Conservation (phyloP, 2,329 filamentous ascomycete species). For the Calonectria multiphialidica region DNA sequence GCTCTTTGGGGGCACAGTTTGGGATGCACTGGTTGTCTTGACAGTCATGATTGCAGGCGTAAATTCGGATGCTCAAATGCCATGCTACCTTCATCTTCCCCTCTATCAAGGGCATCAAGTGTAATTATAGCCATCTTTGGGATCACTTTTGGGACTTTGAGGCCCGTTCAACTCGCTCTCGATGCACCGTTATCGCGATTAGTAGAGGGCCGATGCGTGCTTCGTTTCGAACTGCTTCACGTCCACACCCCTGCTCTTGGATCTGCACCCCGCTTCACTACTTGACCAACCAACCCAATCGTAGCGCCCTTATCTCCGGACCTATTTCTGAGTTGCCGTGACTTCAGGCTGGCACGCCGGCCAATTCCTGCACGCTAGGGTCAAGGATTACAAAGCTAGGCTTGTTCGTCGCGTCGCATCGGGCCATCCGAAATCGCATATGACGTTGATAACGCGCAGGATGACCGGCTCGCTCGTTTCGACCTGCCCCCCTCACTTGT, state of each 20-base stretch:
- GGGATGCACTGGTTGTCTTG: background rate
- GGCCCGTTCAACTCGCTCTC: background rate
- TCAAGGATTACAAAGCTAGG: background rate
- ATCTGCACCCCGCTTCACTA: background rate
- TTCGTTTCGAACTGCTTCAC: background rate
- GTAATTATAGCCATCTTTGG: background rate
- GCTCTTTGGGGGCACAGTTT: slow-evolving; percentile 8
- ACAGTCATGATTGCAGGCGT: background rate
- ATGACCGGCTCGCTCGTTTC: slow-evolving; percentile 6
- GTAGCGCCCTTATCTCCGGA: background rate
- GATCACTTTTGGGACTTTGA: background rate
- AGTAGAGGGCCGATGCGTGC: background rate
- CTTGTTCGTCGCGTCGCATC: background rate
- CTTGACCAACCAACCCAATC: background rate
- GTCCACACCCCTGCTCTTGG: background rate
- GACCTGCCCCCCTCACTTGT: background rate
- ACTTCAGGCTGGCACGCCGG: background rate
- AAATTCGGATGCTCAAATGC: background rate
- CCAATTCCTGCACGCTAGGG: background rate
- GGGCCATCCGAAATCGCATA: background rate
- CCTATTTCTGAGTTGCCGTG: background rate
- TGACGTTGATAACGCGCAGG: background rate
- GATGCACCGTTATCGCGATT: background rate
- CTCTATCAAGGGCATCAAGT: background rate
- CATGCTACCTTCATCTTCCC: background rate